phyloP scores from a whole-genome alignment of 257 asterid genomes.

The Plectranthus barbatus region DNA sequence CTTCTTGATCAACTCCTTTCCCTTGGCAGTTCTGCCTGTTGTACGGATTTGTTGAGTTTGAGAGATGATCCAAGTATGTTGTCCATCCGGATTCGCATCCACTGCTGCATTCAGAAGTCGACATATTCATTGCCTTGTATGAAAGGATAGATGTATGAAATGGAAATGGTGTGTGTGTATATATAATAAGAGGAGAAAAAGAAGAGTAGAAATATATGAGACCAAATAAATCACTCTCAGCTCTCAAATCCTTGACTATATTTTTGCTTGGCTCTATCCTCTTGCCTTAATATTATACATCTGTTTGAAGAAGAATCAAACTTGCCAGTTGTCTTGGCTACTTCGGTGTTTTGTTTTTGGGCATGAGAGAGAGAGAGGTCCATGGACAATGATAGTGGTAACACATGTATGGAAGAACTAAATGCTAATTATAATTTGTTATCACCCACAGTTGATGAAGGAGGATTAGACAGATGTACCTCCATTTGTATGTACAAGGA shows the following conservation, averaged over 20 bases:
- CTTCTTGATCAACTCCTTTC: conserved; percentile 7
- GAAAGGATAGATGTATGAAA: neutral
- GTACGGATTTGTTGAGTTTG: conserved; percentile 26
- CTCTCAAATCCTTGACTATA: conserved; percentile 39
- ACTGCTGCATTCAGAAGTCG: conserved; percentile 64
- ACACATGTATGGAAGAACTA: conserved; percentile 18
- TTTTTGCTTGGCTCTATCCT: conserved; percentile 48
- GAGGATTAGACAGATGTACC: neutral
- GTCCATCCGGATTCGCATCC: conserved; percentile 97
- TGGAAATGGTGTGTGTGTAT: conserved; percentile 7
- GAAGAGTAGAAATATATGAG: conserved; percentile 18
- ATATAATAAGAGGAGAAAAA: conserved; percentile 25
- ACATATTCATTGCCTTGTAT: conserved; percentile 34
- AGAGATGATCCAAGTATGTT: conserved; percentile 58
- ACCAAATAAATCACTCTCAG: conserved; percentile 35
- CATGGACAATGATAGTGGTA: conserved; percentile 35
- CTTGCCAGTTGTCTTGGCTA: conserved; percentile 57
- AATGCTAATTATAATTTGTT: neutral
- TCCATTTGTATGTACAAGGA: neutral
- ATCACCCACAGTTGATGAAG: neutral
- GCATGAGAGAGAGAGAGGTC: conserved; percentile 7
- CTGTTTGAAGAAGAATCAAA: conserved; percentile 47
- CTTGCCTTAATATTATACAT: conserved; percentile 29
- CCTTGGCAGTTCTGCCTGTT: neutral
- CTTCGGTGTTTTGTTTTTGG: conserved; percentile 9